Evolutionary conservation across 257 asterid genomes (phyloP).

Genomic region (Capsicum chinense): DNA sequence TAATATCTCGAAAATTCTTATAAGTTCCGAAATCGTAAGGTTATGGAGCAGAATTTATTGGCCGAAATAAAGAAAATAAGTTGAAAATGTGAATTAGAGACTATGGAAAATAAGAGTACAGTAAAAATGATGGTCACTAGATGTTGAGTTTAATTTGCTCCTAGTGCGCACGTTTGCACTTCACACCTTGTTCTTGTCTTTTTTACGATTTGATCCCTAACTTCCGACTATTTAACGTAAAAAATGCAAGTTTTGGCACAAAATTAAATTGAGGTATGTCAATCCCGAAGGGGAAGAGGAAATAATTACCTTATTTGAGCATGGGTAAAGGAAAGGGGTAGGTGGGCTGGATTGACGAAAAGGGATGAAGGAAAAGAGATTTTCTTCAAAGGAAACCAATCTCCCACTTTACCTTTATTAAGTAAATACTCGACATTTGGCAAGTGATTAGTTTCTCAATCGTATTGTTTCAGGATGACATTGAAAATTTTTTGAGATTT

Average conservation of each 20-base stretch:
- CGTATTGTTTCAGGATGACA: conserved; percentile 11
- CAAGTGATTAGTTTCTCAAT: conserved; percentile 2
- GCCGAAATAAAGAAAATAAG: background rate
- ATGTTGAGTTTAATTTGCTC: background rate
- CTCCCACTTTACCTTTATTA: background rate
- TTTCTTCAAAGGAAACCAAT: background rate
- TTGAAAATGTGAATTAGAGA: conserved; percentile 13
- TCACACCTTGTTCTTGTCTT: background rate
- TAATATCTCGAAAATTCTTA: background rate
- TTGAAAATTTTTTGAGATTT: background rate
- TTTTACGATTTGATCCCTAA: background rate
- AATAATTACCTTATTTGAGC: background rate
- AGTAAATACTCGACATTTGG: background rate
- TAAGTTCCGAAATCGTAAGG: background rate
- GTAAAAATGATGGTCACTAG: background rate
- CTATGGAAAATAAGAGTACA: background rate
- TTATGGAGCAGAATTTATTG: background rate
- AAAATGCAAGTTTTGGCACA: background rate
- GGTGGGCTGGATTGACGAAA: background rate
- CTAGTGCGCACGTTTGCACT: background rate
- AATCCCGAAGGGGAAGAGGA: background rate
- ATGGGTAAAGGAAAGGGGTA: background rate
- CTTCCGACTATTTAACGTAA: background rate
- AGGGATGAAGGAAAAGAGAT: background rate
- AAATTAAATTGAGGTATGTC: background rate